Evolutionary conservation across 371 early-diverging fungal genomes (phyloP), one percentile per base, ranked within the genome.

Genomic region (Mortierella sp.): DNA sequence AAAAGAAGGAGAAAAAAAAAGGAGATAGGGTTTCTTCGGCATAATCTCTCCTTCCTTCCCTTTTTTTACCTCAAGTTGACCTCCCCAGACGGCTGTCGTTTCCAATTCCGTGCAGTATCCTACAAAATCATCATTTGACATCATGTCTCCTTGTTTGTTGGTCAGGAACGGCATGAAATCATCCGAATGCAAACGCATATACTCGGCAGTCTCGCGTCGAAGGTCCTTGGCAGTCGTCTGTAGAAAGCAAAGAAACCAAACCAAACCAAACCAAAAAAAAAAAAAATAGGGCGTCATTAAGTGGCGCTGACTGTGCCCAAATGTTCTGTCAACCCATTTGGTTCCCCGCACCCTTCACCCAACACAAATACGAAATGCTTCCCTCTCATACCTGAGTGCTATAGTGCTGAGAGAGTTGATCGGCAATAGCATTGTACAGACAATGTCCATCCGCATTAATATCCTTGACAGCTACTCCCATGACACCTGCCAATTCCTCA

Each of bases 131-230:
- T 88, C 91, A 84, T 68, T 5, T 9, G 62, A 66, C 55, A 72
- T 87, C 85, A 92, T 86, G 62, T 93, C 93, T 7, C 96, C 98
- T 21, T 84, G 83, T 50, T 96, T 92, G 55, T 88, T 90, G 21
- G 91, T 85, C 66, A 97, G 76, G 73, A 97, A 98, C 7, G 98
- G 98, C 19, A 91, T 66, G 82, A 97, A 98, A 68, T 96, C 96
- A 59, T 95, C 96, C 16, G 87, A 74, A 73, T 97, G 83, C 19
- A 74, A 44, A 16, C 91, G 87, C 91, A 98, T 95, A 67, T 93
- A 94, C 50, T 84, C 75, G 7, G 97, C 95, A 0, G 97, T 77
- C 90, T 19, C 85, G 65, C 62, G 85, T 68, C 64, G 96, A 88
- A 79, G 93, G 83, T 21, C 91, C 85, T 64, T 85, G 68, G 71